Conservation (phyloP, 2,329 filamentous ascomycete genomes). For the Ambrosiella cleistominuta region DNA sequence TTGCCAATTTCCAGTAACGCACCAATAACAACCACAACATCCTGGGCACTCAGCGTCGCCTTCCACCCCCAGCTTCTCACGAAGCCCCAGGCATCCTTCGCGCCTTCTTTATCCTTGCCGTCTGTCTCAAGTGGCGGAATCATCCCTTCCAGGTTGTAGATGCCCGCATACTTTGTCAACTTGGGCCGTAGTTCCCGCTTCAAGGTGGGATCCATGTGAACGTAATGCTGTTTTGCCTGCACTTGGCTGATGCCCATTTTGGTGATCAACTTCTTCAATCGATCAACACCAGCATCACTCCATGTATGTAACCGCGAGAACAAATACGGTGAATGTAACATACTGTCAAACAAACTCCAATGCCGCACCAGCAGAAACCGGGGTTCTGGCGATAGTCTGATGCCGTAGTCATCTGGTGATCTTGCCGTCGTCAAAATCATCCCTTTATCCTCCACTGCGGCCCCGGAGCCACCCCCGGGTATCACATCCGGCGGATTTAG, state of each 20-base stretch:
- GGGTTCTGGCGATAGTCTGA: slow-evolving; percentile 82
- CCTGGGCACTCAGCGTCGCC: slow-evolving; percentile 78
- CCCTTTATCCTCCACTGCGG: slow-evolving; percentile 48
- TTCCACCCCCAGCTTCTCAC: slow-evolving; percentile 97
- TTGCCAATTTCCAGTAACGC: slow-evolving; percentile 85
- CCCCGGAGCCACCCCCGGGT: background rate
- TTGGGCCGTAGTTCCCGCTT: slow-evolving; percentile 76
- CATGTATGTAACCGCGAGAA: slow-evolving; percentile 85
- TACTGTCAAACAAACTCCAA: slow-evolving; percentile 96
- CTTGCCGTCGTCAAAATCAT: slow-evolving; percentile 77
- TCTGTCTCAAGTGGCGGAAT: slow-evolving; percentile 64
- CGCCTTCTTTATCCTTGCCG: slow-evolving; percentile 48
- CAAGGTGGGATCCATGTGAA: slow-evolving; percentile 95
- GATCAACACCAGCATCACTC: slow-evolving; percentile 75
- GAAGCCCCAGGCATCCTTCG: slow-evolving; percentile 90
- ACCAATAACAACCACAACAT: slow-evolving; percentile 83
- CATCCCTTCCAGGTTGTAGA: slow-evolving; percentile 87
- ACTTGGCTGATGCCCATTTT: slow-evolving; percentile 95
- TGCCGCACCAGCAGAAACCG: slow-evolving; percentile 83
- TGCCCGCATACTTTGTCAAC: slow-evolving; percentile 74
- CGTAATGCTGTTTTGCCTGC: slow-evolving; percentile 89
- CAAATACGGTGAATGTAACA: slow-evolving; percentile 92
- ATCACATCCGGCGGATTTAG: slow-evolving; percentile 64
- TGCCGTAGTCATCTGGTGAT: slow-evolving; percentile 79
- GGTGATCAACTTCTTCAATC: slow-evolving; percentile 81